These are phyloP conservation scores for Ophiostoma perfectum DNA, from an alignment of 2,329 filamentous ascomycete genomes.

Conservation along the genomic window DNA sequence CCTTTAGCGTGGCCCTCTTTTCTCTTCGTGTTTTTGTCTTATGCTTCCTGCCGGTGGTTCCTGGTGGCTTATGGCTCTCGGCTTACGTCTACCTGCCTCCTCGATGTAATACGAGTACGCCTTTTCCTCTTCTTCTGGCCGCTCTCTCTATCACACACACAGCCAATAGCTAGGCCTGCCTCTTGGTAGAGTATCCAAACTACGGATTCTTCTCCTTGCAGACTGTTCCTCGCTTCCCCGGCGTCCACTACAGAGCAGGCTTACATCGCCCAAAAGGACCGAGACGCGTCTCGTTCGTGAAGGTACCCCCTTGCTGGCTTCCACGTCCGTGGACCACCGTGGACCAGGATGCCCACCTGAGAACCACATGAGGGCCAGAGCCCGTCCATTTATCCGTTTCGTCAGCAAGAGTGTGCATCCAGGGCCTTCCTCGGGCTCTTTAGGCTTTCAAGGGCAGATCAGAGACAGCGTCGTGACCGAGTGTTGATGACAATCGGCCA, in stretches of 20 bases:
- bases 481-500: not conserved
- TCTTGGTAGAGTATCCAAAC: too few species aligned
- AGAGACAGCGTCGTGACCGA: not conserved
- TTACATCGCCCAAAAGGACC: not conserved
- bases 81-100: not conserved
- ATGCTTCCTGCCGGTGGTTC: not conserved
- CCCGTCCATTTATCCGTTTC: not conserved
- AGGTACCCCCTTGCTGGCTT: not conserved
- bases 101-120: not conserved
- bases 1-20: not conserved
- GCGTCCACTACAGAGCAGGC: not conserved
- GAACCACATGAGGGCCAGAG: not conserved
- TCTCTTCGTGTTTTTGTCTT: not conserved
- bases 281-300: not conserved
- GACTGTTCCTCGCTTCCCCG: not conserved
- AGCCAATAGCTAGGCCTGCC: too few species aligned
- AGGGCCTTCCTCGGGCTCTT: not conserved
- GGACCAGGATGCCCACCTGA: not conserved
- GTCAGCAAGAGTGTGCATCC: not conserved
- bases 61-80: not conserved
- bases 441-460: not conserved
- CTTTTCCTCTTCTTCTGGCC: not conserved
- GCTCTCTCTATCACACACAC: too few species aligned
- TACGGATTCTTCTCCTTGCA: not conserved
- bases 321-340: not conserved